Evolutionary conservation across 352 stramenopile genomes (phyloP), one percentile per base, ranked within the genome.

Genomic region (Globisporangium spiculum): DNA sequence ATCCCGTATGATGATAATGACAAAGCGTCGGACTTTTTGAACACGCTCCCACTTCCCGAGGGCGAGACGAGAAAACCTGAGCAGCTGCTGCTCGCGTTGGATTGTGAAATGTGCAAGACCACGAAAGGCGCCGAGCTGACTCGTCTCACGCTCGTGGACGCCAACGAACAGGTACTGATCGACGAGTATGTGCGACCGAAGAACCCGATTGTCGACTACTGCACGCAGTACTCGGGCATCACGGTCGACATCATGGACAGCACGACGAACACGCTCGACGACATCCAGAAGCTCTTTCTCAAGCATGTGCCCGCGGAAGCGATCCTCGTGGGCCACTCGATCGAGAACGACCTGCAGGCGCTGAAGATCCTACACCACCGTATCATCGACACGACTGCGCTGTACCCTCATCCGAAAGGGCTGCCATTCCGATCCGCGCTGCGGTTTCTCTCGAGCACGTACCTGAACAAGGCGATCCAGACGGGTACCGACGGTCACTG

Each of bases 21-120:
- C 10, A 74, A 74, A 34, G 76, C 66, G 18, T 55, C 63, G n/a
- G 69, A 75, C 0, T 96, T 85, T 44, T 53, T 89, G 4, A 71
- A 64, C 20, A 92, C 85, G 4, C 69, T 64, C 30, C 75, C 77
- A 12, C 63, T 90, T 4, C 26, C 63, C 0, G 65, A 79, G 14
- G 76, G 73, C 9, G 70, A 83, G 9, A 76, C 68, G 4, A 72
- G 76, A 34, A 38, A 70, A 34, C 50, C 78, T 1, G 71, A 83
- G 34, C 74, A 88, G 26, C 69, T 90, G 6, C 66, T 96, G 48
- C 71, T 96, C 1, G 88, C 86, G 27, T 62, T 97, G 36, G 89
- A 97, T 68, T 97, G 89, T 66, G 89, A 97, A 30, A 97, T 97
- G 89, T 93, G 88, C 57, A 79, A 79, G 22, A 96, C 86, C 14